Evolutionary conservation across 2,329 filamentous ascomycete genomes (phyloP), one percentile per base, ranked within the genome.

Genomic region (Coleophoma crateriformis): DNA sequence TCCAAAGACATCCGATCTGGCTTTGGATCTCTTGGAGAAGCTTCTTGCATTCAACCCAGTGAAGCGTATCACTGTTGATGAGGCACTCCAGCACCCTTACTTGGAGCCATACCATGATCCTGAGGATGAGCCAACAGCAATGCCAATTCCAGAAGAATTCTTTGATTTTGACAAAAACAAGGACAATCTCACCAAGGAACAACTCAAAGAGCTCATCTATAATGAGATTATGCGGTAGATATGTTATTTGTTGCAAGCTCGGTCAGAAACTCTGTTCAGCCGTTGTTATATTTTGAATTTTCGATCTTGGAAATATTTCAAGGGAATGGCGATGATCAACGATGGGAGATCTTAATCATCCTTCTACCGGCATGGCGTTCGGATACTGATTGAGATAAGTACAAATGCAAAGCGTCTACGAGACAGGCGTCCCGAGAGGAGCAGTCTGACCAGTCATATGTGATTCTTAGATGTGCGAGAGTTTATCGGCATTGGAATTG

Each of bases 131-230:
- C 94, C 94, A 45, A 96, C 90, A 12, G 94, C 94, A 15, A 88
- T 91, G 40, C 91, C 94, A 19, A 99, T 99, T 64, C 94, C 94
- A 19, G 92, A 97, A 69, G 92, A 96, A 69, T 99, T 99, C 78
- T 99, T 99, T 68, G 94, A 99, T 72, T 99, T 99, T 70, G 94
- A 99, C 73, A 96, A 96, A 81, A 95, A 97, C 79, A 99, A 99
- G 83, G 94, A 99, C 70, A 94, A 87, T 64, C 74, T 99, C 65
- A 96, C 88, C 77, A 99, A 99, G 75, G 94, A 99, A 74, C 90
- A 99, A 73, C 73, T 99, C 69, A 97, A 97, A 78, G 81, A 94
- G 65, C 78, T 99, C 67, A 99, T 99, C 71, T 99, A 92, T 73
- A 85, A 96, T 69, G 94, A 99, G 75, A 97, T 97, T 64, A 97